Base-by-base conservation (phyloP, 225 moss, liverwort and hornwort genomes). In the Straminergon stramineum region DNA sequence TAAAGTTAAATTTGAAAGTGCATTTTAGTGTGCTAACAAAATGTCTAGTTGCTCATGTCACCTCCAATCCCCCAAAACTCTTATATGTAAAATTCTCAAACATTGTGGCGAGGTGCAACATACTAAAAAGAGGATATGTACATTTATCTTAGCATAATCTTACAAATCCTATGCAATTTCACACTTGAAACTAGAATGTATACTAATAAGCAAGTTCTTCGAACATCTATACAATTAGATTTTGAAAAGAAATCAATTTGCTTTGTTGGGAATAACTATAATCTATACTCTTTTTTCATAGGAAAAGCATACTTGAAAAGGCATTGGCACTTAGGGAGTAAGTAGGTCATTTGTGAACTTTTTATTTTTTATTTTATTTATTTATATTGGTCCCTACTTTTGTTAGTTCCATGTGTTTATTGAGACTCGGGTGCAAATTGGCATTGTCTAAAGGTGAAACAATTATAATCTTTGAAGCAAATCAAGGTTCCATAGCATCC, bases 71-170 rank as follows among this genome's bases (percentile, higher is more conserved):
- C 3, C 8, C 6, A 35, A 21, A 68, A 37, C 6, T 67, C 68
- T 68, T 37, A 68, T 35, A 37, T 7, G 4, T 21, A 68, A 68
- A 68, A 4, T n/a, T n/a, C 7, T 68, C 13, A 69, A 69, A n/a
- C 7, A n/a, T 13, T 69, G 1, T 69, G 7, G 11, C 2, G 7
- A n/a, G 13, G n/a, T 22, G 1, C 2, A n/a, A 7, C 1, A 69
- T 23, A 69, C 2, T 22, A 7, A 22, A 22, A n/a, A n/a, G 22
- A n/a, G 1, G 4, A 68, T n/a, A 11, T 6, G 16, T 13, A 7
- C 13, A 69, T 22, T n/a, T n/a, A 1, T 69, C 7, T n/a, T n/a
- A 4, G 22, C 22, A n/a, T n/a, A 22, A 69, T n/a, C 7, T 48
- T 48, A 48, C 48, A 48, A 48, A 48, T 48, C 48, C 48, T 7